These are phyloP conservation scores for Agrocybe chaxingu DNA, from an alignment of 768 basidiomycete genomes.

Conservation along the genomic window DNA sequence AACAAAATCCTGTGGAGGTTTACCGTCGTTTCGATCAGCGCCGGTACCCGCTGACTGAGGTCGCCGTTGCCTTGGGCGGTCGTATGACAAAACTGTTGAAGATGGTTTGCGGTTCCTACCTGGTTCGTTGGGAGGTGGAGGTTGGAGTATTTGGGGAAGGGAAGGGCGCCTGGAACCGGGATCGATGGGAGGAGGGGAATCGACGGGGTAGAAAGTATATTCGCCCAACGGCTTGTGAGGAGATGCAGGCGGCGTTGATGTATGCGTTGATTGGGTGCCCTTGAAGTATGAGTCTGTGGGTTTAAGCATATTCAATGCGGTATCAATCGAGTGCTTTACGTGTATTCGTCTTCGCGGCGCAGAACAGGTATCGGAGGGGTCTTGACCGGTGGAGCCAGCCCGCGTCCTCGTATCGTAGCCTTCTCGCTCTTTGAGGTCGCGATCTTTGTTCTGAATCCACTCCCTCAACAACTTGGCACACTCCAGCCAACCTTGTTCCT, in stretches of 20 bases:
- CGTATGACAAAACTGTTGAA: constrained; percentile 24
- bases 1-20: constrained; percentile 14
- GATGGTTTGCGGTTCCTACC: constrained; percentile 32
- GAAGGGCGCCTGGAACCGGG: constrained; percentile 60
- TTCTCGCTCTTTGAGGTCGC: constrained; percentile 55
- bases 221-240: constrained; percentile 41
- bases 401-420: constrained; percentile 17
- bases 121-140: constrained; percentile 20
- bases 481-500: constrained; percentile 74
- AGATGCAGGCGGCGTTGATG: constrained; percentile 39
- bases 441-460: constrained; percentile 62
- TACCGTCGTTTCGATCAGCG: constrained; percentile 42
- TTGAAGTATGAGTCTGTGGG: constrained; percentile 30
- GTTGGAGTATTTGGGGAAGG: constrained; percentile 52
- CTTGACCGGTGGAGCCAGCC: constrained; percentile 13
- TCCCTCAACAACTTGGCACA: constrained; percentile 72
- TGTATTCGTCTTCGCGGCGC: constrained; percentile 43
- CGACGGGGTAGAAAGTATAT: constrained; percentile 42
- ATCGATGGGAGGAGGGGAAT: constrained; percentile 29
- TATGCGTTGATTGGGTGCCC: constrained; percentile 15
- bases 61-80: constrained; percentile 37
- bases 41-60: constrained; percentile 75
- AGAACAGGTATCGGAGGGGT: constrained; percentile 25
- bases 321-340: constrained; percentile 79
- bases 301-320: constrained; percentile 55